phyloP scores from a whole-genome alignment of 352 stramenopile genomes.

The Phytophthora chlamydospora region DNA sequence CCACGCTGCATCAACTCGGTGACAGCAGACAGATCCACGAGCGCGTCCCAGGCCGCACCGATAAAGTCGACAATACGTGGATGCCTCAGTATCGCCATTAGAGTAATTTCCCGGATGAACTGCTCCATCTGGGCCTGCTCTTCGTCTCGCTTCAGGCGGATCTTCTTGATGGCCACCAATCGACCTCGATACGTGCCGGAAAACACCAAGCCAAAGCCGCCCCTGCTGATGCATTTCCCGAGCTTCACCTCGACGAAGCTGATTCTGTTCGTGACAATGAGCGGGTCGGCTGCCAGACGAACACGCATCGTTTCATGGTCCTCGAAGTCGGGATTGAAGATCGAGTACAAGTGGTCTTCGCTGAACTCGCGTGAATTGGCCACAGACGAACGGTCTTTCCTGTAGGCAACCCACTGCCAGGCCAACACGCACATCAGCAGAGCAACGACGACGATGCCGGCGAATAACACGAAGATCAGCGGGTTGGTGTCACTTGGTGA shows the following conservation, averaged over 20 bases:
- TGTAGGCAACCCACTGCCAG: slow-evolving; percentile 29
- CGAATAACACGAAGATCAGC: slow-evolving; percentile 31
- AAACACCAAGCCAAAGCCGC: slow-evolving; percentile 55
- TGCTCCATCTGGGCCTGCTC: slow-evolving; percentile 36
- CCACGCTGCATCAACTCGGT: slow-evolving; percentile 65
- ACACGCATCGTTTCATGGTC: slow-evolving; percentile 37
- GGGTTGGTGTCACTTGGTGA: slow-evolving; percentile 15
- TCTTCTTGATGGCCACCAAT: slow-evolving; percentile 51
- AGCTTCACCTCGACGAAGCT: slow-evolving; percentile 49
- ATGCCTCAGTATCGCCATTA: slow-evolving; percentile 48
- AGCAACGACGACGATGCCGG: slow-evolving; percentile 31
- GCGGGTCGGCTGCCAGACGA: slow-evolving; percentile 41
- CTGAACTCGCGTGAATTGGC: slow-evolving; percentile 9
- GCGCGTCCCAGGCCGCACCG: slow-evolving; percentile 48
- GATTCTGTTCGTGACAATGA: slow-evolving; percentile 48
- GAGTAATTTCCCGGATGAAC: slow-evolving; percentile 50
- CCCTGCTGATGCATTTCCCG: slow-evolving; percentile 39
- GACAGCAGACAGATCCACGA: slow-evolving; percentile 45
- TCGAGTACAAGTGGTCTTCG: slow-evolving; percentile 25
- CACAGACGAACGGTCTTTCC: slow-evolving; percentile 24
- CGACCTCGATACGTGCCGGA: slow-evolving; percentile 35
- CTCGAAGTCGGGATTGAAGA: slow-evolving; percentile 28
- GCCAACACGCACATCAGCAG: slow-evolving; percentile 30
- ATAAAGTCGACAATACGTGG: slow-evolving; percentile 52
- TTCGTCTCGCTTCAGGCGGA: slow-evolving; percentile 29